Percentiles rank a stretch among this genome's conserved stretches.
Evolutionary conservation across 108 stramenopile species (phyloP).

Genomic region (Conticribra weissflogii): DNA sequence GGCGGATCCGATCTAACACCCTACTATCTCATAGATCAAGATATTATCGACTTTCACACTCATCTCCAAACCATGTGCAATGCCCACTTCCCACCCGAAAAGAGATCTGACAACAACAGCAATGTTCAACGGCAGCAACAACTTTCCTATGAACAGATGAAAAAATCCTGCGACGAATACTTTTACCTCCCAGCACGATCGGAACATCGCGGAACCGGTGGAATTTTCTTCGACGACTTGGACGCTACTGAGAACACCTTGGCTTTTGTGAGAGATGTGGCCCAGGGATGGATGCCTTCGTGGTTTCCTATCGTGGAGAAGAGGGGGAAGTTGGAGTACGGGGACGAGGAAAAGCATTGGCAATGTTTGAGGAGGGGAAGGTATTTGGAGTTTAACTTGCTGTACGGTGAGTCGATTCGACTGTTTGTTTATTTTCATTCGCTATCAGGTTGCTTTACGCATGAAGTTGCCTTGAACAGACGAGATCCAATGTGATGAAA

Average conservation of each 20-base stretch:
- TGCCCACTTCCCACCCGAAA: conserved; percentile 45
- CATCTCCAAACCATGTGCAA: conserved; percentile 69
- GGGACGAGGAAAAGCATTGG: conserved; percentile 86
- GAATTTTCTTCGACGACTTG: conserved; percentile 96
- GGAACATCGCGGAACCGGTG: conserved; percentile 95
- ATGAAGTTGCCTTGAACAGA: too few relatives aligned
- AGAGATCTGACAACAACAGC: conserved; percentile 48
- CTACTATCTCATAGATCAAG: conserved; percentile 88
- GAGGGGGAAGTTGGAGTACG: conserved; percentile 53
- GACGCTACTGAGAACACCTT: conserved; percentile 48
- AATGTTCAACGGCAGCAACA: conserved; percentile 40
- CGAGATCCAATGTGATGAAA: too few relatives aligned
- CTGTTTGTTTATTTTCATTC: too few relatives aligned
- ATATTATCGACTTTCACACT: conserved; percentile 79
- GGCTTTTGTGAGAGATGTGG: conserved; percentile 79
- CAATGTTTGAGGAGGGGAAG: conserved; percentile 62
- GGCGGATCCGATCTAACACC: conserved; percentile 93
- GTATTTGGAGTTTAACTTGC: conserved; percentile 89
- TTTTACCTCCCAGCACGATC: conserved; percentile 91
- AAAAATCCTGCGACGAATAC: conserved; percentile 88
- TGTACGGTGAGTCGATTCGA: conserved; percentile 68
- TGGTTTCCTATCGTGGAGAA: conserved; percentile 83
- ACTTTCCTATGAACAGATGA: conserved; percentile 67
- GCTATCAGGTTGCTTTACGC: too few relatives aligned
- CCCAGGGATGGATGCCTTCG: conserved; percentile 88